These are phyloP conservation scores for Plasmodium adleri DNA, from an alignment of 169 alveolate species.

Conservation along the genomic window DNA sequence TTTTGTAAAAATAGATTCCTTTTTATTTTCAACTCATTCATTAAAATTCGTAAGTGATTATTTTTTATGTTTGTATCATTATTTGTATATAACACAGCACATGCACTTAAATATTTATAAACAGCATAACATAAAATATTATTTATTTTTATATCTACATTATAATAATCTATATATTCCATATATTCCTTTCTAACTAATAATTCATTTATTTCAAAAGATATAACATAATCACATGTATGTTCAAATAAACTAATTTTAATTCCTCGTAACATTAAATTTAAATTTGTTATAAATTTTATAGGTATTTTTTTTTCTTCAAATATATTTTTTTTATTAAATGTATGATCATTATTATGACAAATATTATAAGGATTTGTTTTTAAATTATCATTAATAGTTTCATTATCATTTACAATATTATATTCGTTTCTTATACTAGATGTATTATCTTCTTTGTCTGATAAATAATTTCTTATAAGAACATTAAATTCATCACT, in stretches of 20 bases:
- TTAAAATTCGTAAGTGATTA: conserved; percentile 29
- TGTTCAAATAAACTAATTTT: conserved; percentile 27
- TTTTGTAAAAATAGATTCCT: conserved; percentile 46
- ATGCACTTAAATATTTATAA: conserved; percentile 38
- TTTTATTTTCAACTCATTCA: conserved; percentile 20
- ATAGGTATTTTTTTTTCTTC: neutral
- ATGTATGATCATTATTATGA: neutral
- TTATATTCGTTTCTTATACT: neutral
- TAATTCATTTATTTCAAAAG: conserved; percentile 26
- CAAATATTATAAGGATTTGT: neutral
- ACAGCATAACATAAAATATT: conserved; percentile 31
- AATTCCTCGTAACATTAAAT: conserved; percentile 17
- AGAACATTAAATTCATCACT: conserved; percentile 41
- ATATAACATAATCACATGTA: conserved; percentile 32
- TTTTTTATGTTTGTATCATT: conserved; percentile 32
- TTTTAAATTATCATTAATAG: neutral
- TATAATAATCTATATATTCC: conserved; percentile 38
- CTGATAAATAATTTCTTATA: conserved; percentile 29
- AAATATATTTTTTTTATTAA: neutral
- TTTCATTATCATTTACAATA: too few relatives aligned
- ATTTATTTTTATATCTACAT: conserved; percentile 40
- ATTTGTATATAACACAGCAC: conserved; percentile 39
- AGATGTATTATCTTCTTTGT: neutral
- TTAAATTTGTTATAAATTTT: conserved; percentile 28
- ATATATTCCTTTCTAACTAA: conserved; percentile 29